These are phyloP conservation scores for Lachnum nothofagi DNA, from an alignment of 2,329 filamentous ascomycete genomes.

Conservation along the genomic window DNA sequence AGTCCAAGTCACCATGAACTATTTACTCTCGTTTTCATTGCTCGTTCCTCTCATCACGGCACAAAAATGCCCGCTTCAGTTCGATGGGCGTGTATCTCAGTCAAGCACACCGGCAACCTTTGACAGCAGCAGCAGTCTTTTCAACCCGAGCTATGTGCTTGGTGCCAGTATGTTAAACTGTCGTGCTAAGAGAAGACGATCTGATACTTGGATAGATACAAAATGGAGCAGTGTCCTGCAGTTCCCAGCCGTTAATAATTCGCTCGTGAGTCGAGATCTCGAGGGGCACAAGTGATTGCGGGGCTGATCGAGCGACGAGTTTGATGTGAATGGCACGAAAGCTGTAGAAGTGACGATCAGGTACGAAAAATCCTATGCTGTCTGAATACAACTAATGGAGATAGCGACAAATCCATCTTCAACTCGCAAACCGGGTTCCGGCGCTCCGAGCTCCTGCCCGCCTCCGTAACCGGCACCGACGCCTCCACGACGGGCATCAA, in stretches of 20 bases:
- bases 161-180: slow-evolving; percentile 37
- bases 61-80: slow-evolving; percentile 38
- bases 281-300: too few relatives aligned
- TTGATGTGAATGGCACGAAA: background rate
- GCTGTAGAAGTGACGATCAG: background rate
- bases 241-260: background rate
- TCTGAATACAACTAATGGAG: slow-evolving; percentile 18
- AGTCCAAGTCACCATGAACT: too few relatives aligned
- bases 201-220: background rate
- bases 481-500: slow-evolving; percentile 50
- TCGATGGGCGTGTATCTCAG: slow-evolving; percentile 43
- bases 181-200: background rate
- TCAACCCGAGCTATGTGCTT: slow-evolving; percentile 48
- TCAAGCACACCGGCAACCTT: slow-evolving; percentile 38
- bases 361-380: slow-evolving; percentile 18
- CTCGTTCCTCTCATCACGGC: slow-evolving; percentile 21
- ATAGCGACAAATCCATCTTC: slow-evolving; percentile 53
- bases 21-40: background rate
- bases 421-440: slow-evolving; percentile 55
- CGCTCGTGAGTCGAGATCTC: background rate
- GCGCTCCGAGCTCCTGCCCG: slow-evolving; percentile 51
- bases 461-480: slow-evolving; percentile 47
- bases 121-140: slow-evolving; percentile 40
- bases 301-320: too few relatives aligned
- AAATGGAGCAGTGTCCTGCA: background rate